These are phyloP conservation scores for Sporothrix brunneoviolacea DNA, from an alignment of 2,329 filamentous ascomycete genomes.

Conservation along the genomic window DNA sequence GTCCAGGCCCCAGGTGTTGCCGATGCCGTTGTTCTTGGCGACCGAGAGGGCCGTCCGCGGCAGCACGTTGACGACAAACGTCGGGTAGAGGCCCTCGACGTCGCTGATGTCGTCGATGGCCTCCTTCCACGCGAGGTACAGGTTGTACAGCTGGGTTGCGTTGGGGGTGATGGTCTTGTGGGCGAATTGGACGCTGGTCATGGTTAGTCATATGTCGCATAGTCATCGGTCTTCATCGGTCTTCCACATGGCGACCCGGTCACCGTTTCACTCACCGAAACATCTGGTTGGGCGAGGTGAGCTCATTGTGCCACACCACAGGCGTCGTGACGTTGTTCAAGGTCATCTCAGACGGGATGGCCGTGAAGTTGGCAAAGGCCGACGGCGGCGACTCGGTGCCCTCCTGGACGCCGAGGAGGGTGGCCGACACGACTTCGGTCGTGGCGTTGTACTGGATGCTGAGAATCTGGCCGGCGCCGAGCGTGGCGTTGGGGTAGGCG, in stretches of 20 bases:
- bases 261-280: too few relatives aligned
- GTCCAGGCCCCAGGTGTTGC: conserved; percentile 32
- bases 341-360: conserved; percentile 19
- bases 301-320: conserved; percentile 22
- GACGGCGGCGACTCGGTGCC: conserved; percentile 27
- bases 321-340: conserved; percentile 26
- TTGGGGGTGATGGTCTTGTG: conserved; percentile 32
- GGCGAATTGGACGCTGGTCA: conserved; percentile 32
- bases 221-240: too few relatives aligned
- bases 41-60: too few relatives aligned
- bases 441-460: conserved; percentile 26
- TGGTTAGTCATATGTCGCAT: too few relatives aligned
- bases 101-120: conserved; percentile 28
- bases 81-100: conserved; percentile 31
- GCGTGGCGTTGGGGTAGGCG: conserved; percentile 18
- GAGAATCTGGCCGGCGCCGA: conserved; percentile 28
- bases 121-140: conserved; percentile 30
- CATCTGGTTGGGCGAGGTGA: conserved; percentile 29
- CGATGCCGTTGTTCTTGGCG: conserved; percentile 30
- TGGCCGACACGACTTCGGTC: conserved; percentile 21
- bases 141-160: conserved; percentile 23
- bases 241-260: too few relatives aligned
- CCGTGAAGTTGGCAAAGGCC: conserved; percentile 27
- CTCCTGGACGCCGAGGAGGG: conserved; percentile 30
- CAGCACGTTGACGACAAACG: conserved; percentile 29